phyloP scores from a whole-genome alignment of 305 asterid genomes.

The Euphrasia arctica region DNA sequence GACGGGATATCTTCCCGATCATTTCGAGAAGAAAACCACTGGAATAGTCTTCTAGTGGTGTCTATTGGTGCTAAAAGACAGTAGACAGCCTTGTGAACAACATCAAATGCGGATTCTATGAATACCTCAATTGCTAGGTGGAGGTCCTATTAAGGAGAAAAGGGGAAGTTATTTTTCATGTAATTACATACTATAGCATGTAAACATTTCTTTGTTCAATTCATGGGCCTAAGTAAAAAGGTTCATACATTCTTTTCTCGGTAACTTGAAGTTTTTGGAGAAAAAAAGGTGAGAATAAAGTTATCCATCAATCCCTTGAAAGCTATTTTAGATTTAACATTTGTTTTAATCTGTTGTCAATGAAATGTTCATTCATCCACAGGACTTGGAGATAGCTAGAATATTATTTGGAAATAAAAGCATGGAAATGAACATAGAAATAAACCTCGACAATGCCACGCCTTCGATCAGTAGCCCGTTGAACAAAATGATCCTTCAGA shows the following conservation, averaged over 20 bases:
- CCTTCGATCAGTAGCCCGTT: slow-evolving; percentile 88
- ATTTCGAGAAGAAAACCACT: slow-evolving; percentile 53
- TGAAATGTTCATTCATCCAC: slow-evolving; percentile 12
- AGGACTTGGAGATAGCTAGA: slow-evolving; percentile 10
- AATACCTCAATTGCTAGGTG: slow-evolving; percentile 81
- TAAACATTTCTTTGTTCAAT: slow-evolving; percentile 3
- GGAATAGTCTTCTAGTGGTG: slow-evolving; percentile 44
- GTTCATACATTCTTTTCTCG: slow-evolving; percentile 3
- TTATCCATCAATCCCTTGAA: slow-evolving; percentile 6
- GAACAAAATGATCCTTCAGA: slow-evolving; percentile 75
- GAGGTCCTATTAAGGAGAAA: slow-evolving; percentile 56
- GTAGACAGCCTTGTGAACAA: slow-evolving; percentile 74
- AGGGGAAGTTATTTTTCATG: slow-evolving; percentile 13
- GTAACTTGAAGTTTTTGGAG: neutral
- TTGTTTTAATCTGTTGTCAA: slow-evolving; percentile 4
- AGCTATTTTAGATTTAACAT: slow-evolving; percentile 14
- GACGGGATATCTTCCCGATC: slow-evolving; percentile 31
- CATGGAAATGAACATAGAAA: slow-evolving; percentile 21
- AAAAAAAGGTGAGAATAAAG: neutral
- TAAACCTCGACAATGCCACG: slow-evolving; percentile 97
- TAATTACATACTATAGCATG: slow-evolving; percentile 9
- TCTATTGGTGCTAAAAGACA: slow-evolving; percentile 76
- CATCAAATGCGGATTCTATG: slow-evolving; percentile 78
- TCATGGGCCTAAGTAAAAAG: slow-evolving; percentile 12
- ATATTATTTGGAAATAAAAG: slow-evolving; percentile 22